Percentiles rank a stretch among this genome's conserved stretches.
Evolutionary conservation across 495 filamentous ascomycete species (phyloP).

Genomic region (Hyaloscypha variabilis): DNA sequence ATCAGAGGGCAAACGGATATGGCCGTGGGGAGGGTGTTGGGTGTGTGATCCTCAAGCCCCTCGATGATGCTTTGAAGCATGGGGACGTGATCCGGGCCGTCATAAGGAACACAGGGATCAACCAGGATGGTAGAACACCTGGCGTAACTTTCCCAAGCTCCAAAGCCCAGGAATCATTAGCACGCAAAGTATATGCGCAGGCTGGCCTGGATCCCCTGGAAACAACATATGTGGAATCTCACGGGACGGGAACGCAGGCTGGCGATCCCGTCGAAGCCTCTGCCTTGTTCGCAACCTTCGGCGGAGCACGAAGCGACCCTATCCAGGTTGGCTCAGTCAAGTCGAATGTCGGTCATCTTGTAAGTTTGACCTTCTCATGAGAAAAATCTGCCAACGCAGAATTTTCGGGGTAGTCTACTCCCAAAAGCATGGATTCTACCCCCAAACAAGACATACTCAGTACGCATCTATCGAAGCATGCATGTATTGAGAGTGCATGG

Average conservation of each 20-base stretch:
- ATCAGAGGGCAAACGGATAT: slow-evolving; percentile 63
- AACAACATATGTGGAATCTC: slow-evolving; percentile 52
- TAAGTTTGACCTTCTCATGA: background rate
- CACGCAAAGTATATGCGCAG: slow-evolving; percentile 50
- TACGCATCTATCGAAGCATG: background rate
- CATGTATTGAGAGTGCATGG: background rate
- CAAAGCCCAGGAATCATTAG: slow-evolving; percentile 49
- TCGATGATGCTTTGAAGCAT: slow-evolving; percentile 56
- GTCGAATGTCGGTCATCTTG: slow-evolving; percentile 61
- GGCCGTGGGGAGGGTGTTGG: slow-evolving; percentile 66
- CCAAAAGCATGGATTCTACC: background rate
- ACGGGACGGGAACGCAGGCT: slow-evolving; percentile 59
- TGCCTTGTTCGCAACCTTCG: slow-evolving; percentile 55
- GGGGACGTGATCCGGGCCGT: slow-evolving; percentile 63
- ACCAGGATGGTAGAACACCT: slow-evolving; percentile 62
- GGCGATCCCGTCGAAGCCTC: slow-evolving; percentile 66
- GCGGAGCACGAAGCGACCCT: slow-evolving; percentile 40
- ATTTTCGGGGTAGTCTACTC: background rate
- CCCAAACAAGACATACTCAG: background rate
- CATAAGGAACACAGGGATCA: slow-evolving; percentile 60
- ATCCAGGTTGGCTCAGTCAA: slow-evolving; percentile 61
- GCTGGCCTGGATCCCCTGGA: slow-evolving; percentile 49
- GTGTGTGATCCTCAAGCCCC: slow-evolving; percentile 61
- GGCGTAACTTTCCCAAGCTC: slow-evolving; percentile 63
- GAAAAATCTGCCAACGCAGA: background rate